A percentile compares a stretch with the other conserved stretches of the same genome.
phyloP scores from a whole-genome alignment of 2,329 filamentous ascomycete species.

The Epichloe hybrida region DNA sequence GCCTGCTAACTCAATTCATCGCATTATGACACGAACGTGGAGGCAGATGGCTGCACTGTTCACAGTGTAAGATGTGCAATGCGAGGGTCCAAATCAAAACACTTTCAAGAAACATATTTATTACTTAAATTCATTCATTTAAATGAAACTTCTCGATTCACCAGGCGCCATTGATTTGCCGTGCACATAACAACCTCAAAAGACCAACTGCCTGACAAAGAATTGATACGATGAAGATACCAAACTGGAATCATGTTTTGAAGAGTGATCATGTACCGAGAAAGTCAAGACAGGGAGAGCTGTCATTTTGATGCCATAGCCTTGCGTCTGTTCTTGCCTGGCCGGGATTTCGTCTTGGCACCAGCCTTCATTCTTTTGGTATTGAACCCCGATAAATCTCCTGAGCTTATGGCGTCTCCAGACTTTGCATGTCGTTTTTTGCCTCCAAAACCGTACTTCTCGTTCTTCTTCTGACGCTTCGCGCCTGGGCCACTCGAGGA shows the following conservation, averaged over 20 bases:
- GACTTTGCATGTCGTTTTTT: conserved; percentile 91
- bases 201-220: too few relatives aligned
- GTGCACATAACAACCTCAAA: too few relatives aligned
- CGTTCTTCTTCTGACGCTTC: conserved; percentile 88
- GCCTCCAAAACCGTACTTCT: conserved; percentile 89
- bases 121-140: too few relatives aligned
- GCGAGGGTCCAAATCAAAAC: too few relatives aligned
- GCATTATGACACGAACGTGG: background rate
- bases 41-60: background rate
- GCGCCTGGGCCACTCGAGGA: conserved; percentile 11
- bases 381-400: conserved; percentile 70
- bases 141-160: too few relatives aligned
- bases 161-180: too few relatives aligned
- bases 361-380: conserved; percentile 68
- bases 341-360: conserved; percentile 28
- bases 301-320: conserved; percentile 18
- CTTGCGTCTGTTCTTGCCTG: conserved; percentile 40
- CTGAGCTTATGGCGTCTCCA: conserved; percentile 70
- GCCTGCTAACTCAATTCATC: background rate
- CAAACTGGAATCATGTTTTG: background rate
- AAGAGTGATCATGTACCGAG: background rate
- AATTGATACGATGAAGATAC: background rate
- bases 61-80: too few relatives aligned
- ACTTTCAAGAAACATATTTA: too few relatives aligned
- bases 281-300: background rate